These are phyloP conservation scores for Pseudocercospora pini-densiflorae DNA, from an alignment of 2,329 filamentous ascomycete genomes.

Conservation along the genomic window DNA sequence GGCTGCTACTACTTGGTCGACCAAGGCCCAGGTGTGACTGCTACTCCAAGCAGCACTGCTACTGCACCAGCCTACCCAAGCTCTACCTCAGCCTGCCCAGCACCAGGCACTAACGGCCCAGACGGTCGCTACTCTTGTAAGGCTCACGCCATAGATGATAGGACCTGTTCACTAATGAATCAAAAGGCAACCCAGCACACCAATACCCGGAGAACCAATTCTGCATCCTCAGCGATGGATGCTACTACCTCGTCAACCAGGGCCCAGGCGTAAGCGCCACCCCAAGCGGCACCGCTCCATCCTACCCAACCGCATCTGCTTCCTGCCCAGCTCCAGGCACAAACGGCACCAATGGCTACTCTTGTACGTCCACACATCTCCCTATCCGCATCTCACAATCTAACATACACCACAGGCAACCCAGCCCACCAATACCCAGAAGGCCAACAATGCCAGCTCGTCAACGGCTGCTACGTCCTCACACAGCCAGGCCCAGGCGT, in stretches of 20 bases:
- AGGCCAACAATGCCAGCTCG: slow-evolving; percentile 8
- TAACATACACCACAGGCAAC: background rate
- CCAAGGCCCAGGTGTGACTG: slow-evolving; percentile 12
- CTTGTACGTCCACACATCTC: background rate
- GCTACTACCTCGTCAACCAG: slow-evolving; percentile 14
- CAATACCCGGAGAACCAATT: slow-evolving; percentile 6
- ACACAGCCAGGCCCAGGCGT: background rate
- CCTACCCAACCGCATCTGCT: slow-evolving; percentile 1
- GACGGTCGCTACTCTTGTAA: slow-evolving; percentile 8
- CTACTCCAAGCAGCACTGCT: background rate
- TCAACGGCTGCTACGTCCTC: slow-evolving; percentile 13
- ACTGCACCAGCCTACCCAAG: background rate
- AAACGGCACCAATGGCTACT: slow-evolving; percentile 7
- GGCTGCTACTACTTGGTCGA: slow-evolving; percentile 15
- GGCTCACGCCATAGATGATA: background rate
- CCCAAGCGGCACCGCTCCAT: slow-evolving; percentile 1
- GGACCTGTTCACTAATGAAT: background rate
- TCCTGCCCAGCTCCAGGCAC: slow-evolving; percentile 9
- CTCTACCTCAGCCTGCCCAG: background rate
- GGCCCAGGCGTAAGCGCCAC: slow-evolving; percentile 11
- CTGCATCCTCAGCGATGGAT: background rate
- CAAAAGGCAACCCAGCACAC: slow-evolving; percentile 12
- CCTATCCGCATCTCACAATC: too few species aligned
- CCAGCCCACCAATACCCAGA: background rate
- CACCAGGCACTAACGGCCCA: slow-evolving; percentile 5